A percentile compares a stretch with the other conserved stretches of the same genome.
Conservation (phyloP, 2,329 filamentous ascomycete species). For the Aspergillus sp. region DNA sequence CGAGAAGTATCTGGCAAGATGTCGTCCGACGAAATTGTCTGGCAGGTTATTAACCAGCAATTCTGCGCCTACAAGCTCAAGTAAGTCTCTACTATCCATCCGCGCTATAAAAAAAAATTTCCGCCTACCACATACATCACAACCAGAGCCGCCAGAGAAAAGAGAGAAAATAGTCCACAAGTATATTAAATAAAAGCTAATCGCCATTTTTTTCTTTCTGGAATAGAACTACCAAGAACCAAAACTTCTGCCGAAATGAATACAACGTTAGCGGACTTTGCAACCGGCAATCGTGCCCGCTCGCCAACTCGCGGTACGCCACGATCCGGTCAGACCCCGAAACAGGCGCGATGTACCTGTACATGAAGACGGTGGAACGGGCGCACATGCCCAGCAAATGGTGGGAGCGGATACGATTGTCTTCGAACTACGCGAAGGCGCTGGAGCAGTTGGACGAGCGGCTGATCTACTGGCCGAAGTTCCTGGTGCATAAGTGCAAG, state of each 20-base stretch:
- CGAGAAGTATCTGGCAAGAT: conserved; percentile 48
- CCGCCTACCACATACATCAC: not conserved
- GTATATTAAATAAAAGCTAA: not conserved
- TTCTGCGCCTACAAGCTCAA: conserved; percentile 96
- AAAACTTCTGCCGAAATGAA: conserved; percentile 95
- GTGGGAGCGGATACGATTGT: conserved; percentile 92
- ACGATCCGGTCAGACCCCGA: conserved; percentile 81
- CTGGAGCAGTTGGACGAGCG: conserved; percentile 83
- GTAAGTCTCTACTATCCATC: conserved; percentile 47
- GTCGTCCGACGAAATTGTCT: conserved; percentile 95
- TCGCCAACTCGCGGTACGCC: conserved; percentile 90
- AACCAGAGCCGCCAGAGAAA: too few species aligned
- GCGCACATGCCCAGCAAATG: conserved; percentile 84
- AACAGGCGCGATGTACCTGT: conserved; percentile 84
- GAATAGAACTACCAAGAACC: conserved; percentile 72
- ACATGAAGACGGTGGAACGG: conserved; percentile 94
- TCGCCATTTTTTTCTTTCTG: too few species aligned
- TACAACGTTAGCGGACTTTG: conserved; percentile 84
- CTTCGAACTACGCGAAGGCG: conserved; percentile 86
- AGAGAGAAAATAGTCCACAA: too few species aligned
- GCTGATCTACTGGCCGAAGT: conserved; percentile 92
- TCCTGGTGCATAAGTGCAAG: conserved; percentile 91
- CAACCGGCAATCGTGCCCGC: conserved; percentile 83
- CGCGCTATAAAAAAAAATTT: not conserved
- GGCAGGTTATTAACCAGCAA: conserved; percentile 94